Conservation (phyloP, 148 eudicot species). For the Rhododendron williamsianum region DNA sequence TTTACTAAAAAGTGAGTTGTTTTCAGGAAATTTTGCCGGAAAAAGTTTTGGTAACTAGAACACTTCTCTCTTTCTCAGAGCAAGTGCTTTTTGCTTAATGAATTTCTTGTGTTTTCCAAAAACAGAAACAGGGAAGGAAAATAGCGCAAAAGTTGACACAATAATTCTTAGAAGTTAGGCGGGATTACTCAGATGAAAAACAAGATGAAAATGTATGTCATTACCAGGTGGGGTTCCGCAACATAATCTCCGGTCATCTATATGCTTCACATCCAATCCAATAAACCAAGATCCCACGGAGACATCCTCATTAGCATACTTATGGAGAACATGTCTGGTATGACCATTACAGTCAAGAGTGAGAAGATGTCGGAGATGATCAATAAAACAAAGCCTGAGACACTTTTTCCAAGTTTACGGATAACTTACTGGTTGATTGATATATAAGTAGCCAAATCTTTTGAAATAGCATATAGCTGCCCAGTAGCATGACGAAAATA, state of each 20-base stretch:
- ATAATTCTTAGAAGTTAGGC: neutral
- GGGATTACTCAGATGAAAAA: neutral
- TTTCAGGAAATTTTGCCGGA: neutral
- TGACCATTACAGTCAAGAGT: neutral
- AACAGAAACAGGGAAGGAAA: neutral
- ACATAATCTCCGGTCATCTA: conserved; percentile 80
- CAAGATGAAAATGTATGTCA: neutral
- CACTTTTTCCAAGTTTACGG: neutral
- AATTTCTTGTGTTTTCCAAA: neutral
- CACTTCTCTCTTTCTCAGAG: too few species aligned
- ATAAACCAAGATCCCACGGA: conserved; percentile 87
- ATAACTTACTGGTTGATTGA: conserved; percentile 59
- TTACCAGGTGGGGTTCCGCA: conserved; percentile 89
- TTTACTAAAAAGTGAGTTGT: neutral
- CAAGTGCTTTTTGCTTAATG: neutral
- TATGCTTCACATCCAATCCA: conserved; percentile 81
- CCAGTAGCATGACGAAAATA: conserved; percentile 90
- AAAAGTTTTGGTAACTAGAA: neutral
- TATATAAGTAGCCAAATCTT: conserved; percentile 61
- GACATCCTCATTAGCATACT: conserved; percentile 80
- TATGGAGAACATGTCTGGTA: conserved; percentile 72
- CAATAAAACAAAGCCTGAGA: neutral
- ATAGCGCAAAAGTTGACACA: neutral
- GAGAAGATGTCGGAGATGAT: conserved; percentile 5
- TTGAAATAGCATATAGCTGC: conserved; percentile 73